Percentiles rank a stretch among this genome's conserved stretches.
phyloP scores from a whole-genome alignment of 495 filamentous ascomycete genomes.

The Penicillium ochrochloron region DNA sequence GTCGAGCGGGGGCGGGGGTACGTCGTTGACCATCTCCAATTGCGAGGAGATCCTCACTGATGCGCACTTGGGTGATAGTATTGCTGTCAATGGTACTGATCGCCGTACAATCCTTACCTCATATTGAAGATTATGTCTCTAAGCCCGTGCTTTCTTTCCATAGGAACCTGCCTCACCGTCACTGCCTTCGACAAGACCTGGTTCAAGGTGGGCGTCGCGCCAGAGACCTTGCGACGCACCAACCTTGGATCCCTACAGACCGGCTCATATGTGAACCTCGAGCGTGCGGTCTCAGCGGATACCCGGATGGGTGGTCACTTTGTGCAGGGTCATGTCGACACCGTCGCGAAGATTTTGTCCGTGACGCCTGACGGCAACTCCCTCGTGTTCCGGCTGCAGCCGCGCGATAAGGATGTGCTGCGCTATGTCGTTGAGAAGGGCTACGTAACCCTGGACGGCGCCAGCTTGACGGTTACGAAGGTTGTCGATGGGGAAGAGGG shows the following conservation, averaged over 20 bases:
- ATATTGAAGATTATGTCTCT: background rate
- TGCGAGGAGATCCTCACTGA: conserved; percentile 78
- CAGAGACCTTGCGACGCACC: conserved; percentile 94
- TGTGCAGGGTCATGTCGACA: conserved; percentile 95
- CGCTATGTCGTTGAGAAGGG: conserved; percentile 95
- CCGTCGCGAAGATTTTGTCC: conserved; percentile 71
- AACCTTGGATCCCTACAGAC: conserved; percentile 76
- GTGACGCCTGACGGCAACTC: conserved; percentile 83
- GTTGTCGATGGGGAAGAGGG: conserved; percentile 73
- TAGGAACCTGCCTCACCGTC: conserved; percentile 87
- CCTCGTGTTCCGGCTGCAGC: conserved; percentile 79
- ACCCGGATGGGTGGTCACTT: conserved; percentile 80
- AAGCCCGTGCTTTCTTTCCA: conserved; percentile 14
- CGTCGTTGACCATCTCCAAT: conserved; percentile 82
- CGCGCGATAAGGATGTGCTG: conserved; percentile 67
- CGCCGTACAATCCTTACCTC: background rate
- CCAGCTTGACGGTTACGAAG: conserved; percentile 87
- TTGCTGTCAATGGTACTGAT: conserved; percentile 78
- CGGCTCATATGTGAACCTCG: conserved; percentile 77
- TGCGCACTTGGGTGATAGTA: conserved; percentile 87
- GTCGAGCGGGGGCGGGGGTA: conserved; percentile 70
- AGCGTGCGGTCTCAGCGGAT: conserved; percentile 83
- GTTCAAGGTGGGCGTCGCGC: conserved; percentile 95
- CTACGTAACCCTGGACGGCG: conserved; percentile 94
- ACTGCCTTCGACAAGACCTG: conserved; percentile 68